Base-by-base conservation (phyloP, 129 eudicot genomes). In the Arctium lappa region DNA sequence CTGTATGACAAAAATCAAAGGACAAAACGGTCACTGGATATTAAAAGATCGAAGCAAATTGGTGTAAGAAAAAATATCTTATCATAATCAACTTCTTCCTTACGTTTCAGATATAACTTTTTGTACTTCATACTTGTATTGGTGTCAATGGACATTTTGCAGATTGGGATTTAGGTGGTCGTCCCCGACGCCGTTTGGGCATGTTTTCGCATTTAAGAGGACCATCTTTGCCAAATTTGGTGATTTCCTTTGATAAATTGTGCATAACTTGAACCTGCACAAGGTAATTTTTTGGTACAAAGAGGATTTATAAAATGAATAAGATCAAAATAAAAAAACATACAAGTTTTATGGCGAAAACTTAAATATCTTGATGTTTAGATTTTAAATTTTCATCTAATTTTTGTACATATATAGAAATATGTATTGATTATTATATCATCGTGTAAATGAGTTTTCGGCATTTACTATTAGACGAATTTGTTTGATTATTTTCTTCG, bases 171-270 rank as follows among this genome's bases (percentile, higher is more conserved):
- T 73, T 72, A 27, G 86, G 68, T 6, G 79, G 85, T 8, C 86
- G 72, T 0, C 87, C 88, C 2, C 74, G 77, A 1, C 85, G 53
- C 6, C 87, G 74, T 68, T 68, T 79, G 8, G 80, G 80, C 84
- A 73, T 84, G 74, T 65, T 82, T 73, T 72, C 69, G 11, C 63
- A 5, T 73, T 46, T 79, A 1, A 29, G 3, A 3, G 76, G 50
- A 65, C 44, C 16, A 5, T 31, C 6, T 81, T 73, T 70, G 2
- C 8, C 22, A 33, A 11, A 5, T 9, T 72, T 42, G 27, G 40
- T 39, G 73, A 29, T 77, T 34, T 77, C 39, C 9, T 60, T 36
- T 34, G 86, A 77, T 53, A 46, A 38, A n/a, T 31, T 63, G 2
- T 6, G 72, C 73, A 63, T 6, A 40, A n/a, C 13, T 27, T 77